Base-by-base conservation (phyloP, 75 land plant species). In the Azolla pinnata region DNA sequence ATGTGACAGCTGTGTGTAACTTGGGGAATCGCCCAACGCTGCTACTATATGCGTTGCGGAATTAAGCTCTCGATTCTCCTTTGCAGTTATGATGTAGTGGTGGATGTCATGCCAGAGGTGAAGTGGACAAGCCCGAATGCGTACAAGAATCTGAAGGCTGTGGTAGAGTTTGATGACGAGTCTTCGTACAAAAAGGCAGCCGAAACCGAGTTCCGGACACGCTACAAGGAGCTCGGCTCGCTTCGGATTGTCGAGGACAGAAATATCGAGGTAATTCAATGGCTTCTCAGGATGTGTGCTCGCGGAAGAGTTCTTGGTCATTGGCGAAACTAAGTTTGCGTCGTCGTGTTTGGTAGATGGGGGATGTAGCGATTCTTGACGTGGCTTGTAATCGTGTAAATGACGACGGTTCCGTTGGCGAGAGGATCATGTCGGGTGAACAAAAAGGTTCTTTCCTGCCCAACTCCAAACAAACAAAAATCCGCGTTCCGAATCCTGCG, bases 101-200 rank as follows among this genome's bases (percentile, higher is more conserved):
- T 85, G 67, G 97, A 92, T 74, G 84, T 92, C 31, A 78, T 79
- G 44, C 95, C 97, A 27, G 83, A 84, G 50, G 64, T 92, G 64
- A 85, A 75, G 64, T 92, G 95, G 95, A 56, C 54, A 52, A 65
- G 87, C n/a, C 81, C 80, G 40, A 38, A 72, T 57, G 80, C 71
- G 33, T 92, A 92, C 80, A 85, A 81, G 59, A 79, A 79, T 32
- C 62, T 91, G 65, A 84, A 84, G 51, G 62, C 87, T 44, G 79
- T 82, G 28, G 81, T 92, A 29, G 87, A 85, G 61, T 74, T 84
- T 31, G 82, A 76, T 29, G 65, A 63, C 27, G 83, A 75, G 0
- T 60, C 69, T 25, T 58, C 60, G 68, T 84, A 81, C 35, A 64
- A 85, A 42, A 72, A 30, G 38, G 81, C 90, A 33, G 84, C 74